phyloP scores from a whole-genome alignment of 169 alveolate genomes.

The Eimeria tenella region DNA sequence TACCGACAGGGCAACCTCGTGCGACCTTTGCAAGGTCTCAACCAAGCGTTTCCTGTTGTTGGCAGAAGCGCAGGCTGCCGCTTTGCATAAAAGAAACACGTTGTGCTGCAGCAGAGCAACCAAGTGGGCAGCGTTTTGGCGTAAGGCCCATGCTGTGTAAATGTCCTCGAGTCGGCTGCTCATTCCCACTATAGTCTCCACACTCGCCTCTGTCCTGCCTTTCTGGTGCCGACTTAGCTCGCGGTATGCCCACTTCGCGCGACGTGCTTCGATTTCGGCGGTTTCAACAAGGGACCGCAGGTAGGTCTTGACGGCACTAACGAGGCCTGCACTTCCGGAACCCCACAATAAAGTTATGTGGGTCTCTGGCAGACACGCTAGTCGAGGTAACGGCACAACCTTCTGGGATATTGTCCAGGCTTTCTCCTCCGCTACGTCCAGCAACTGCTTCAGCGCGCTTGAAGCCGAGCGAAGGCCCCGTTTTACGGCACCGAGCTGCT shows the following conservation, averaged over 20 bases:
- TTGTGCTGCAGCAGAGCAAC: background rate
- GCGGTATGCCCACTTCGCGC: background rate
- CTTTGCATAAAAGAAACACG: background rate
- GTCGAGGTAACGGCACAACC: background rate
- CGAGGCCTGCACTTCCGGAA: background rate
- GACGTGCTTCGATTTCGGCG: background rate
- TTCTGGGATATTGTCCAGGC: background rate
- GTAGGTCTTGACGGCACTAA: background rate
- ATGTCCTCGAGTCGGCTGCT: background rate
- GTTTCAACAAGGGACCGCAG: background rate
- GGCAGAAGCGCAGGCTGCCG: background rate
- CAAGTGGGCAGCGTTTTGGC: background rate
- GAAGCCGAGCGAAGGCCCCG: slow-evolving; percentile 10
- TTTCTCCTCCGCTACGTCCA: background rate
- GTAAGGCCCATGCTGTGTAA: background rate
- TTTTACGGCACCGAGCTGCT: background rate
- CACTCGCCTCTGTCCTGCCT: background rate
- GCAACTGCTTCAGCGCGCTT: slow-evolving; percentile 38
- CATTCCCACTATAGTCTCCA: background rate
- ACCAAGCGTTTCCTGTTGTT: background rate
- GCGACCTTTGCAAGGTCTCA: background rate
- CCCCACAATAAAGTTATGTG: background rate
- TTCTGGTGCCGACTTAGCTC: background rate
- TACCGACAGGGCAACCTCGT: background rate
- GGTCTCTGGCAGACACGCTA: background rate